A percentile compares a stretch with the other conserved stretches of the same genome.
Conservation (phyloP, 2,329 filamentous ascomycete species). For the Cytospora paraplurivora region DNA sequence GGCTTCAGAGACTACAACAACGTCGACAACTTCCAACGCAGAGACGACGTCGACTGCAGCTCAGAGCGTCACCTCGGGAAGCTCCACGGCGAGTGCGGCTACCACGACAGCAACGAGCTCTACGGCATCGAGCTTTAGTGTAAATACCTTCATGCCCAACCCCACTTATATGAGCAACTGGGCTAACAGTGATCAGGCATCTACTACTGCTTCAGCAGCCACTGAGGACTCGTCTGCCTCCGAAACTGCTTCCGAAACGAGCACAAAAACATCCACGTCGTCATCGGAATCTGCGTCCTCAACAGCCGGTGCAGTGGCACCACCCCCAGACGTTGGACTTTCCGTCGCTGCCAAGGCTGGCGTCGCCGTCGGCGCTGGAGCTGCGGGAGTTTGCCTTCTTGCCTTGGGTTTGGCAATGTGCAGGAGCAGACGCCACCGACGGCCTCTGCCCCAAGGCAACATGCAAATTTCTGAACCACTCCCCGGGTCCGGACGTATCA, state of each 20-base stretch:
- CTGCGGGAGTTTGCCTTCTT: constrained; percentile 44
- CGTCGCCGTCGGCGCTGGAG: constrained; percentile 50
- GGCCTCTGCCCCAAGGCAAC: constrained; percentile 31
- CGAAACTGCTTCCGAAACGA: constrained; percentile 4
- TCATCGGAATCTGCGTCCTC: constrained; percentile 11
- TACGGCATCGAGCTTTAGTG: constrained; percentile 15
- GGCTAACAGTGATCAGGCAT: constrained; percentile 14
- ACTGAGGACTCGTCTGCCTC: constrained; percentile 14
- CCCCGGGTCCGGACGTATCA: constrained; percentile 46
- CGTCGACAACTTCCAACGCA: constrained; percentile 15
- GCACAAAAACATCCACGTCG: constrained; percentile 5
- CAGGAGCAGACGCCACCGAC: constrained; percentile 39
- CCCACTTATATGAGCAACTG: background rate
- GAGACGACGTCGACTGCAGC: constrained; percentile 11
- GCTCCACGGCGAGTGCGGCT: constrained; percentile 9
- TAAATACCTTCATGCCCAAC: constrained; percentile 6
- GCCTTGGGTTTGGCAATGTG: constrained; percentile 45
- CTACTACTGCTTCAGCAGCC: constrained; percentile 13
- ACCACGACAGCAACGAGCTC: constrained; percentile 11
- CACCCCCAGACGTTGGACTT: constrained; percentile 33
- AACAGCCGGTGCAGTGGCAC: constrained; percentile 27
- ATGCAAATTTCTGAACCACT: constrained; percentile 56
- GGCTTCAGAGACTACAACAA: constrained; percentile 15
- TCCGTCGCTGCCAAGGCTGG: constrained; percentile 50
- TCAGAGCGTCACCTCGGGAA: constrained; percentile 9